Conservation (phyloP, 2,329 filamentous ascomycete species). For the Trichoderma sp. region DNA sequence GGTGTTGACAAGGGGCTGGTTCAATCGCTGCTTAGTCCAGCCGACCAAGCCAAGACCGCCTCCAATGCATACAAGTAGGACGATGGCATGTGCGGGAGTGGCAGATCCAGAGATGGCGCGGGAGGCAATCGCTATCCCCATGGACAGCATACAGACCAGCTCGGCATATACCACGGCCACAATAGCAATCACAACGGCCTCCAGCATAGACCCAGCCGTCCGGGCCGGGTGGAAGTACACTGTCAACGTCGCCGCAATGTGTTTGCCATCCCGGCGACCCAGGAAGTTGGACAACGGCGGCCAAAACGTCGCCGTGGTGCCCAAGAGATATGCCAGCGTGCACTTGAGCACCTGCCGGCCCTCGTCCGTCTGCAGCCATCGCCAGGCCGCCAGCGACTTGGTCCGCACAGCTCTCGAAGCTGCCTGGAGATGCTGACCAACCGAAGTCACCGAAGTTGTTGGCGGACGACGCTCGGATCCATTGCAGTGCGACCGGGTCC, state of each 20-base stretch:
- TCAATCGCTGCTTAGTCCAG: slow-evolving; percentile 80
- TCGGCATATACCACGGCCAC: slow-evolving; percentile 72
- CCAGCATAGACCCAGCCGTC: slow-evolving; percentile 84
- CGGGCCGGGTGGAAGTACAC: slow-evolving; percentile 94
- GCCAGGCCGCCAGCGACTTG: slow-evolving; percentile 46
- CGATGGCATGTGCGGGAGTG: slow-evolving; percentile 72
- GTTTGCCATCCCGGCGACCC: slow-evolving; percentile 86
- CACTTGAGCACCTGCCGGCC: slow-evolving; percentile 87
- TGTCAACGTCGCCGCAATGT: slow-evolving; percentile 89
- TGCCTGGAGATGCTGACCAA: slow-evolving; percentile 23
- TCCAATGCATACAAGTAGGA: slow-evolving; percentile 81
- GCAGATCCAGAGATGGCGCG: slow-evolving; percentile 66
- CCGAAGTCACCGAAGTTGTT: slow-evolving; percentile 24
- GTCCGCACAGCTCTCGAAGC: slow-evolving; percentile 25
- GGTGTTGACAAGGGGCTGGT: slow-evolving; percentile 78
- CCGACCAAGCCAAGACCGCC: slow-evolving; percentile 84
- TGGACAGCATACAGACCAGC: slow-evolving; percentile 76
- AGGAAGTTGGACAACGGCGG: slow-evolving; percentile 70
- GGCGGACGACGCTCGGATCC: slow-evolving; percentile 21
- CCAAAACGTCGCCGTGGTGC: slow-evolving; percentile 83
- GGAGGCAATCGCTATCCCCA: slow-evolving; percentile 84
- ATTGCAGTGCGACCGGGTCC: slow-evolving; percentile 33
- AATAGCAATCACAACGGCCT: slow-evolving; percentile 75
- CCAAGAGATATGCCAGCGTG: slow-evolving; percentile 84
- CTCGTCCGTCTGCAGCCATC: slow-evolving; percentile 68